These are phyloP conservation scores for Prunus padus DNA, from an alignment of 306 rosid genomes.

Conservation along the genomic window DNA sequence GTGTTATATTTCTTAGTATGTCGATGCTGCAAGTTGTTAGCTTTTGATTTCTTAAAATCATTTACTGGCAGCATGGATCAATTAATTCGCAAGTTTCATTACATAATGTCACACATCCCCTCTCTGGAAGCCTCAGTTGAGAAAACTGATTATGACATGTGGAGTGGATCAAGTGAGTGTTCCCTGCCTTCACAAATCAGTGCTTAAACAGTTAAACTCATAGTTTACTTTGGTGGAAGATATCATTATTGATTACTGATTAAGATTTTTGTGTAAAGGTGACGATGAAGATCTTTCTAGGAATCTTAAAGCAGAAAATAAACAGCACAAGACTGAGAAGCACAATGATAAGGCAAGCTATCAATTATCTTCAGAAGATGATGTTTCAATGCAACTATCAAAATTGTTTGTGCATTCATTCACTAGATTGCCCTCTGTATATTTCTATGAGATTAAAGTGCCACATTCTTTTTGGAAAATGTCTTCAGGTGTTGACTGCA, in stretches of 20 bases:
- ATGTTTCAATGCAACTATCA: slow-evolving; percentile 16
- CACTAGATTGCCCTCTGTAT: neutral
- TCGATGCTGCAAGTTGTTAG: neutral
- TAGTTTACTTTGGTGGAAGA: neutral
- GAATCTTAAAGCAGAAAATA: slow-evolving; percentile 43
- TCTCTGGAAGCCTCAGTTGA: slow-evolving; percentile 47
- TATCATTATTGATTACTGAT: slow-evolving; percentile 12
- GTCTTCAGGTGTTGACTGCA: slow-evolving; percentile 52
- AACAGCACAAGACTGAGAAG: slow-evolving; percentile 45
- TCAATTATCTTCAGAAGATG: neutral
- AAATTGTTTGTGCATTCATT: slow-evolving; percentile 1
- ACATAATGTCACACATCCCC: slow-evolving; percentile 50
- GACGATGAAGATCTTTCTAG: slow-evolving; percentile 40
- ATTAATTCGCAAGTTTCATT: slow-evolving; percentile 51
- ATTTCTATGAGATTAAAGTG: neutral
- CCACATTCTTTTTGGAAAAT: slow-evolving; percentile 12
- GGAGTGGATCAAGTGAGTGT: slow-evolving; percentile 68
- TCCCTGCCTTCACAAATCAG: neutral
- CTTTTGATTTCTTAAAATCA: neutral
- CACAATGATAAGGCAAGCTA: slow-evolving; percentile 41
- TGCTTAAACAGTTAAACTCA: neutral
- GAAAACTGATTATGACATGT: slow-evolving; percentile 57
- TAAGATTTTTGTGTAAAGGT: slow-evolving; percentile 33
- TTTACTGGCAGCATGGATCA: slow-evolving; percentile 52
- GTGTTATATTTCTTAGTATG: neutral